Evolutionary conservation across 305 asterid species (phyloP).

Genomic region (Fraxinus albicans): DNA sequence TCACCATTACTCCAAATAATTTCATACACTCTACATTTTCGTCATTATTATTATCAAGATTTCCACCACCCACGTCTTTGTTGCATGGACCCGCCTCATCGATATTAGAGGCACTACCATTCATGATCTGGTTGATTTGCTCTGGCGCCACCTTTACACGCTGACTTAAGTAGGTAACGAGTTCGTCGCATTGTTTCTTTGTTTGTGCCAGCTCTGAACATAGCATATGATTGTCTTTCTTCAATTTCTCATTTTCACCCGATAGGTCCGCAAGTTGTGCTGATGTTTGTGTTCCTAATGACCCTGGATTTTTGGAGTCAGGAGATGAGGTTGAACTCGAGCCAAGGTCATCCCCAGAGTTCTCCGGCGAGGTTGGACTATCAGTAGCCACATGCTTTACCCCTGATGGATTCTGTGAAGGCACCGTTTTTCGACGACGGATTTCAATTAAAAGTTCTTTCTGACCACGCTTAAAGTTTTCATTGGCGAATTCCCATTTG

Average conservation of each 20-base stretch:
- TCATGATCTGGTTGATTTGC: constrained; percentile 54
- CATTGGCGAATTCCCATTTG: constrained; percentile 94
- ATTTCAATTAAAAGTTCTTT: constrained; percentile 64
- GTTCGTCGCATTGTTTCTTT: constrained; percentile 71
- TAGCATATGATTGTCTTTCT: constrained; percentile 51
- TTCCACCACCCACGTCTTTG: background rate
- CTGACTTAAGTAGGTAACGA: constrained; percentile 52
- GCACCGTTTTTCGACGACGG: constrained; percentile 58
- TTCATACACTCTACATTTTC: constrained; percentile 49
- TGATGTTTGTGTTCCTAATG: constrained; percentile 46
- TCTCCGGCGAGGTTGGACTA: constrained; percentile 33
- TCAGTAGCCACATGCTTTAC: constrained; percentile 33
- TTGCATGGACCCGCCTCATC: background rate
- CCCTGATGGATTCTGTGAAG: constrained; percentile 20
- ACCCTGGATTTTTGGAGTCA: constrained; percentile 55
- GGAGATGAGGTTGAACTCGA: constrained; percentile 74
- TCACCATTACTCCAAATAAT: constrained; percentile 70
- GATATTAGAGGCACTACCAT: constrained; percentile 19
- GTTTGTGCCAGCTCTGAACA: constrained; percentile 61
- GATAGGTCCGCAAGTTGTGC: constrained; percentile 60
- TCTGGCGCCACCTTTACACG: constrained; percentile 60
- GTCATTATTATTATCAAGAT: constrained; percentile 31
- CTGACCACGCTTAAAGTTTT: constrained; percentile 64
- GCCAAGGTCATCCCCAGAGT: constrained; percentile 60
- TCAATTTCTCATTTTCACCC: constrained; percentile 64